Percentiles rank a stretch among this genome's conserved stretches.
These are phyloP conservation scores for Musa acuminata DNA, from an alignment of 176 grass and related monocot genomes.

Conservation along the genomic window DNA sequence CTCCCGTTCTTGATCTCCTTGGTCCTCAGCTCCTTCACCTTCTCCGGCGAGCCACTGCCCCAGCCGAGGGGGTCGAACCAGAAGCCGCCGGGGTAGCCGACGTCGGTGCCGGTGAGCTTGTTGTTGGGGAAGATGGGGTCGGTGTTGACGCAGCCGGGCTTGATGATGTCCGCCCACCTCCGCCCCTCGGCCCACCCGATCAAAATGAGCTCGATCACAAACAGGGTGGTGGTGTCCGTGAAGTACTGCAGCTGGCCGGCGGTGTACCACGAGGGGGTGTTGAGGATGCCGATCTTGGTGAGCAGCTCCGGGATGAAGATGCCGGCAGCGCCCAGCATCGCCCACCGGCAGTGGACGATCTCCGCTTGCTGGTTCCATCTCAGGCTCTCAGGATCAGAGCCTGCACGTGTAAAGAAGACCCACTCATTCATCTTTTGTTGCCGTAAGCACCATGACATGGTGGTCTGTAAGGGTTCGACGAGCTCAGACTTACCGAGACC, in stretches of 20 bases:
- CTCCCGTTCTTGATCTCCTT: conserved; percentile 99
- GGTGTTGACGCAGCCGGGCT: conserved; percentile 89
- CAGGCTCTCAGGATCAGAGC: conserved; percentile 91
- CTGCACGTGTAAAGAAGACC: conserved; percentile 14
- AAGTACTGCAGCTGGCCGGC: conserved; percentile 82
- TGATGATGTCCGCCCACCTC: conserved; percentile 97
- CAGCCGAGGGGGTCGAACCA: conserved; percentile 96
- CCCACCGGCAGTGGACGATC: conserved; percentile 98
- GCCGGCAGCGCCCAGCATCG: conserved; percentile 94
- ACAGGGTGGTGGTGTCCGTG: conserved; percentile 98
- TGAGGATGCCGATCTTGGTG: conserved; percentile 90
- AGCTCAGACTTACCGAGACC: conserved; percentile 56
- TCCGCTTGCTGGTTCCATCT: conserved; percentile 91
- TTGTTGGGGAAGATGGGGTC: conserved; percentile 95
- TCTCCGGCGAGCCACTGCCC: conserved; percentile 68
- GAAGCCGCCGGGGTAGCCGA: conserved; percentile 92
- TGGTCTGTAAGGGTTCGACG: too few relatives aligned
- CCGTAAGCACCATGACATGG: not conserved
- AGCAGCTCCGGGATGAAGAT: conserved; percentile 98
- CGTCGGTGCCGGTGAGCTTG: conserved; percentile 98
- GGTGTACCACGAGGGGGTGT: conserved; percentile 92
- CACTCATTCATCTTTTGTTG: not conserved
- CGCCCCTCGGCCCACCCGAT: conserved; percentile 97
- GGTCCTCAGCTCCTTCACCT: conserved; percentile 85
- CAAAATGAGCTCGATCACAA: conserved; percentile 83